Evolutionary conservation across 805 yeast genomes (phyloP).

Genomic region (Candida maltosa): DNA sequence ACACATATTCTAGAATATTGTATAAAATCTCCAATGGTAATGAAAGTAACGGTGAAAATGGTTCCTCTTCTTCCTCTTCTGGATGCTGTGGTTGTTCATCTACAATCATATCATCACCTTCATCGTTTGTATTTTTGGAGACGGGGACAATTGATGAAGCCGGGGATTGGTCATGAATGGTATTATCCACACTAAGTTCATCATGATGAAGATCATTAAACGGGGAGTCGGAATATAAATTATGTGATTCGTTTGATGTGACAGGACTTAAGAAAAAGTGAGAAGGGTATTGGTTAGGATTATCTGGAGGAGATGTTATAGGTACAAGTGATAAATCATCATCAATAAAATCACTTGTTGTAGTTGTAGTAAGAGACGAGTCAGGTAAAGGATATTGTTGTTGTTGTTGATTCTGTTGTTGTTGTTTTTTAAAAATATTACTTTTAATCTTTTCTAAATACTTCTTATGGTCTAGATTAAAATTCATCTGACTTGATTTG

Average conservation of each 20-base stretch:
- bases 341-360: too few relatives aligned
- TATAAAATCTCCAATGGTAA: slow-evolving; percentile 57
- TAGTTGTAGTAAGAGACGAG: too few relatives aligned
- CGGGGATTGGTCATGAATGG: not conserved
- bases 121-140: too few relatives aligned
- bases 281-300: slow-evolving; percentile 11
- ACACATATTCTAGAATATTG: slow-evolving; percentile 53
- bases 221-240: slow-evolving; percentile 2
- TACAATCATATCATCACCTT: too few relatives aligned
- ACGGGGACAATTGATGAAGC: slow-evolving; percentile 3
- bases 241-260: slow-evolving; percentile 21
- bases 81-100: slow-evolving; percentile 1
- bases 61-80: slow-evolving; percentile 5
- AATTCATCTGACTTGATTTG: too few relatives aligned
- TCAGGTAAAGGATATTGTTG: too few relatives aligned
- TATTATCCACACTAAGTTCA: not conserved
- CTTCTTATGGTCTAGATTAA: too few relatives aligned
- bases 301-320: slow-evolving; percentile 10
- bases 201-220: not conserved
- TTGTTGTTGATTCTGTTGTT: too few relatives aligned
- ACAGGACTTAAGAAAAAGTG: slow-evolving; percentile 21
- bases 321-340: slow-evolving; percentile 7
- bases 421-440: too few relatives aligned
- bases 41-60: slow-evolving; percentile 13
- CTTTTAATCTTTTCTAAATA: too few relatives aligned